These are phyloP conservation scores for Asterophora lycoperdoides DNA, from an alignment of 768 basidiomycete genomes.

Conservation along the genomic window DNA sequence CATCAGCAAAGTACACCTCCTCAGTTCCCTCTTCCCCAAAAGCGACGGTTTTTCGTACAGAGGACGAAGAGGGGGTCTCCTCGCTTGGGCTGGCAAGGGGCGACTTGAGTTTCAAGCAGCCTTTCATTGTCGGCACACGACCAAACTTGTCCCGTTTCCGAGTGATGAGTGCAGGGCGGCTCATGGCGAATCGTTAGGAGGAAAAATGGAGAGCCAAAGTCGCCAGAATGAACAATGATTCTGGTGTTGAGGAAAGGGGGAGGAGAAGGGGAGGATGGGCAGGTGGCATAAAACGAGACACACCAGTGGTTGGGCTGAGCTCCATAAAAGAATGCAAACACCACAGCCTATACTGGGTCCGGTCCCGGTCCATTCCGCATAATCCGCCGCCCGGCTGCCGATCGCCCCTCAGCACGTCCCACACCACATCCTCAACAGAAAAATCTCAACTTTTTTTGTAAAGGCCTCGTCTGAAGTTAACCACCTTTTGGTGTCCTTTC, in stretches of 20 bases:
- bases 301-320: background rate
- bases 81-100: constrained; percentile 20
- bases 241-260: background rate
- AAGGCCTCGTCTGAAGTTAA: background rate
- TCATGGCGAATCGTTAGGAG: background rate
- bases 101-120: constrained; percentile 30
- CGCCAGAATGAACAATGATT: too few species aligned
- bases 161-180: background rate
- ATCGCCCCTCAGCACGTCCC: background rate
- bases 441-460: background rate
- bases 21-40: constrained; percentile 54
- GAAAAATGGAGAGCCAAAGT: background rate
- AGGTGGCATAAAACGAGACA: constrained; percentile 9
- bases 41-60: constrained; percentile 51
- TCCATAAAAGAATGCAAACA: constrained; percentile 9
- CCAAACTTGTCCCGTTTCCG: constrained; percentile 8
- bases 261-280: background rate
- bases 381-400: constrained; percentile 4
- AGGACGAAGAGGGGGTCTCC: constrained; percentile 5
- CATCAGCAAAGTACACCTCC: constrained; percentile 63
- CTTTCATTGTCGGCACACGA: constrained; percentile 30
- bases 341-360: background rate
- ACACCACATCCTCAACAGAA: background rate
- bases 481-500: background rate
- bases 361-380: constrained; percentile 11